These are phyloP conservation scores for Fusarium xyrophilum DNA, from an alignment of 2,329 filamentous ascomycete genomes.

Conservation along the genomic window DNA sequence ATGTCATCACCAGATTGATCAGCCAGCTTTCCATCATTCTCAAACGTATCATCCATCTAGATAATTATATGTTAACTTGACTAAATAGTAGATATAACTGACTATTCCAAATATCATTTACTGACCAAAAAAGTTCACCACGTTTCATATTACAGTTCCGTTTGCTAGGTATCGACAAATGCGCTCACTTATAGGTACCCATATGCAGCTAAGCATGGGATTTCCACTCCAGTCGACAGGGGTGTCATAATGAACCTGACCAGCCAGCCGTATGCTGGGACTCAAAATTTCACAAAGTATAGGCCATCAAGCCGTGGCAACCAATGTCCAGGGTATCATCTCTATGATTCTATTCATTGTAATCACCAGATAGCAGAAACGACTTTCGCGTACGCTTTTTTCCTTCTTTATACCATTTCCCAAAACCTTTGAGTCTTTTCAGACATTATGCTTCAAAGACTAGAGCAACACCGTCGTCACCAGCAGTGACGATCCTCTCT, in stretches of 20 bases:
- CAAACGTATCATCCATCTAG: neutral
- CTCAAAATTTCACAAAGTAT: neutral
- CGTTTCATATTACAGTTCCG: neutral
- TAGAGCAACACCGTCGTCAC: conserved; percentile 78
- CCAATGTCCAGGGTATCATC: conserved; percentile 34
- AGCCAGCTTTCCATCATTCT: neutral
- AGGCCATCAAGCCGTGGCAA: neutral
- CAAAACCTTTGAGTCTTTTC: conserved; percentile 3
- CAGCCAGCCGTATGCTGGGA: neutral
- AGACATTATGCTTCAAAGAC: conserved; percentile 65
- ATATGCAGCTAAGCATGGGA: neutral
- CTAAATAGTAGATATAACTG: neutral
- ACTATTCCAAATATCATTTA: neutral
- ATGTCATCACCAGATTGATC: conserved; percentile 9
- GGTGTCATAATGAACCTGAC: neutral
- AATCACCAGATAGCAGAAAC: conserved; percentile 34
- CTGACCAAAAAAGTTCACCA: neutral
- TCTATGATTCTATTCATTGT: conserved; percentile 38
- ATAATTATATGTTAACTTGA: neutral
- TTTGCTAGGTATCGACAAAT: neutral
- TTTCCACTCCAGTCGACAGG: neutral
- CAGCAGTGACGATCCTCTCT: conserved; percentile 82
- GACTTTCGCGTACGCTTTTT: conserved; percentile 24
- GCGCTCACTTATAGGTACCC: neutral
- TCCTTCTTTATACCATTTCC: conserved; percentile 19